Percentiles rank a stretch among this genome's conserved stretches.
Evolutionary conservation across 371 early-diverging fungal genomes (phyloP).

Genomic region (Zychaea mexicana): DNA sequence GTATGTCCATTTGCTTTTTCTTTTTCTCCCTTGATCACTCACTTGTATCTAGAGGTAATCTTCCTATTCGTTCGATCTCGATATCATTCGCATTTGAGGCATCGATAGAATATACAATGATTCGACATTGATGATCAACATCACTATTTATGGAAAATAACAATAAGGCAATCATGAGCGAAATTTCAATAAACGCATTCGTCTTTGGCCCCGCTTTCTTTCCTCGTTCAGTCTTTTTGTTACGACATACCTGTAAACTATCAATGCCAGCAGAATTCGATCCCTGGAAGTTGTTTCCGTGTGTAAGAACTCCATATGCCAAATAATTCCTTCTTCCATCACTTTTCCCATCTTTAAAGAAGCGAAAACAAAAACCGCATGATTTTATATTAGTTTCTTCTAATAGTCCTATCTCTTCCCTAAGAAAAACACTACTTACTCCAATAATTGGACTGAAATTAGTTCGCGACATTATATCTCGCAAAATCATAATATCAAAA

Average conservation of each 20-base stretch:
- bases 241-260: slow-evolving; percentile 36
- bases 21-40: slow-evolving; percentile 2
- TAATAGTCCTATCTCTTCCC: background rate
- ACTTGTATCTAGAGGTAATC: slow-evolving; percentile 40
- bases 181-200: too few species aligned
- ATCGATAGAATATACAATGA: slow-evolving; percentile 35
- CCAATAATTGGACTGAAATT: slow-evolving; percentile 38
- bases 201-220: too few species aligned
- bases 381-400: background rate
- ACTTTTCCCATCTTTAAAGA: slow-evolving; percentile 31
- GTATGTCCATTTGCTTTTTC: too few species aligned
- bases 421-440: slow-evolving; percentile 15
- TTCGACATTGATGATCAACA: slow-evolving; percentile 34
- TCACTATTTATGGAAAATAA: slow-evolving; percentile 20
- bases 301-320: slow-evolving; percentile 52
- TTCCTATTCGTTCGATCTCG: slow-evolving; percentile 31
- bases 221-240: background rate
- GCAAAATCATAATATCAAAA: slow-evolving; percentile 40
- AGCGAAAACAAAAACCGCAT: too few species aligned
- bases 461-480: slow-evolving; percentile 24
- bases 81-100: slow-evolving; percentile 27
- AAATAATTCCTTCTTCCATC: slow-evolving; percentile 44
- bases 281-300: slow-evolving; percentile 22
- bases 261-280: slow-evolving; percentile 32
- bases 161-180: too few species aligned